Conservation (phyloP, 1,139 yeast genomes). For the Eremothecium cymbalariae region DNA sequence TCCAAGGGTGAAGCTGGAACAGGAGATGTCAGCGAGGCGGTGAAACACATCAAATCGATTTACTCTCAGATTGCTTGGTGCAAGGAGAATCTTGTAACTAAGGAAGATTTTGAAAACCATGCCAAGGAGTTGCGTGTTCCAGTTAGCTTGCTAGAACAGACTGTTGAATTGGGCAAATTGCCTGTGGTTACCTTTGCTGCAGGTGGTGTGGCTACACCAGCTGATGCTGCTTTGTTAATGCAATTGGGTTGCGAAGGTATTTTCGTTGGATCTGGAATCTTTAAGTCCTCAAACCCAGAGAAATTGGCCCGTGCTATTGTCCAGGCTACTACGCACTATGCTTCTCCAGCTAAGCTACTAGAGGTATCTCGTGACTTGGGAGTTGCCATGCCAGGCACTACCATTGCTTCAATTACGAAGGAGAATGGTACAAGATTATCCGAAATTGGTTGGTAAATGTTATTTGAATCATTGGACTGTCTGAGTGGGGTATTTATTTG, state of each 20-base stretch:
- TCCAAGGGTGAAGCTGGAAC: slow-evolving; percentile 90
- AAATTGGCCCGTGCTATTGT: slow-evolving; percentile 74
- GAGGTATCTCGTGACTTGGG: slow-evolving; percentile 73
- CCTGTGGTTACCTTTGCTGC: slow-evolving; percentile 89
- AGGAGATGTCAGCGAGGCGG: slow-evolving; percentile 84
- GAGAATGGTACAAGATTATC: slow-evolving; percentile 20
- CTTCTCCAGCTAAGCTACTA: slow-evolving; percentile 56
- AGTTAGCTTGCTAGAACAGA: slow-evolving; percentile 42
- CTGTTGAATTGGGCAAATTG: slow-evolving; percentile 52
- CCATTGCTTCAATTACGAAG: slow-evolving; percentile 22
- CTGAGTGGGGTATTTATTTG: no score
- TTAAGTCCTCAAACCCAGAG: slow-evolving; percentile 38
- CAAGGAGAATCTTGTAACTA: slow-evolving; percentile 39
- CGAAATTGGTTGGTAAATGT: slow-evolving; percentile 24
- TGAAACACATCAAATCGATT: slow-evolving; percentile 60
- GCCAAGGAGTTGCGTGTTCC: slow-evolving; percentile 62
- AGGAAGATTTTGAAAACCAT: slow-evolving; percentile 39
- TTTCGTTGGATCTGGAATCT: slow-evolving; percentile 85
- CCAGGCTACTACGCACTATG: slow-evolving; percentile 68
- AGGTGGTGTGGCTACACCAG: slow-evolving; percentile 86
- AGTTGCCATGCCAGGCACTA: slow-evolving; percentile 26
- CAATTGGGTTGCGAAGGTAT: slow-evolving; percentile 90
- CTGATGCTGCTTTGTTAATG: slow-evolving; percentile 85
- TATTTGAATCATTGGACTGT: no score
- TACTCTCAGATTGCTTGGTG: slow-evolving; percentile 40